Evolutionary conservation across 441 rosid genomes (phyloP), one percentile per base, ranked within the genome.

Genomic region (Pelargonium cotyledonis): DNA sequence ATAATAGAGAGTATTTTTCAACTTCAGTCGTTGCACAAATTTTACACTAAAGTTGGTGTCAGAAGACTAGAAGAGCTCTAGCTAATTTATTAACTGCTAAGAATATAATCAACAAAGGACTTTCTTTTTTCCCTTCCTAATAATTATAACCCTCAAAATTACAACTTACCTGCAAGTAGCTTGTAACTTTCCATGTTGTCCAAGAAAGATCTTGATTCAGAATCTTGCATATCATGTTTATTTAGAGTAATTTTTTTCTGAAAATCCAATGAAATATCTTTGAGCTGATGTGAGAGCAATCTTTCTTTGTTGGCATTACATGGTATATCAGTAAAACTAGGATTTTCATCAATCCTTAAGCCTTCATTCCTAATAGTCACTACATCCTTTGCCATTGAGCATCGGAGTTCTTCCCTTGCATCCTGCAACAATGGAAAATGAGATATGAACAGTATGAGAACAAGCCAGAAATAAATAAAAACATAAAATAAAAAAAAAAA

Each of bases 391-490:
- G 97, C 97, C 99, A 95, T 91, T 38, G 96, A 90, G 78, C 80
- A 79, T 82, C 99, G 91, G 65, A 91, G 97, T 67, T 86, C 96
- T 74, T 90, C 99, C 79, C 96, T 86, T 29, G 80, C 97, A 78
- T 84, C 89, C 99, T 94, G 92, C 72, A 81, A 70, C 51, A 70
- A 58, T 11, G 47, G 70, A 78, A 75, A 70, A 65, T 77, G 61
- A 80, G 83, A 77, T 14, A 51, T 49, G 19, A 12, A 51, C 47
- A 15, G 51, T 61, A 38, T n/a, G 67, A 26, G 26, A 66, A 40
- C 46, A 71, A 72, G n/a, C 65, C 19, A 63, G 19, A 18, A 21
- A 21, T 21, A 21, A 21, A 21, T n/a, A n/a, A 21, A 21, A 21
- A 21, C 0, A 21, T 0, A 21, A 21, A 21, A 21, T 0, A 21